Base-by-base conservation (phyloP, 2,329 filamentous ascomycete genomes). In the Phialophora tarda region DNA sequence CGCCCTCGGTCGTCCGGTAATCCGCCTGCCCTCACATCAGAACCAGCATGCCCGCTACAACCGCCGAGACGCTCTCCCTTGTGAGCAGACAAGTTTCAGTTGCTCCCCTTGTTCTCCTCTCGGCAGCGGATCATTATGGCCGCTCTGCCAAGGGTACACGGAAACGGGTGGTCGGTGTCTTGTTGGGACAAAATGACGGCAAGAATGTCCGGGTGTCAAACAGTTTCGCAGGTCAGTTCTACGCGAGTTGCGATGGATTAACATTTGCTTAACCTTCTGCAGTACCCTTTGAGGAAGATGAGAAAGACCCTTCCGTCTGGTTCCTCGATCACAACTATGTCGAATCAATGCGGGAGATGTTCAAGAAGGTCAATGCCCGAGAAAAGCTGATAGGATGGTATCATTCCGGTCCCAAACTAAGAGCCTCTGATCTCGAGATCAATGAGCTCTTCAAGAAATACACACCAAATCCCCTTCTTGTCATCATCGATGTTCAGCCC, bases 361-460 rank as follows among this genome's bases (percentile, higher is more conserved):
- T 99, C 87, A 99, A 99, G 85, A 98, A 98, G 83, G 93, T 99
- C 85, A 99, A 99, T 83, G 95, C 95, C 68, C 86, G 92, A 71
- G 95, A 99, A 84, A 98, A 98, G 88, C 86, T 99, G 79, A 96
- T 99, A 85, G 95, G 95, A 77, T 99, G 95, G 95, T 99, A 99
- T 81, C 95, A 99, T 82, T 96, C 95, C 23, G 95, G 95, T 50
- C 95, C 95, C 47, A 99, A 98, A 85, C 85, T 99, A 76, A 89
- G 95, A 77, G 94, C 93, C 63, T 97, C 95, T 54, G 95, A 99
- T 84, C 83, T 99, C 73, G 92, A 98, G 83, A 97, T 99, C 89
- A 99, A 99, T 82, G 95, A 99, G 82, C 88, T 99, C 66, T 98
- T 99, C 88, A 99, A 99, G 85, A 88, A 93, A 83, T 99, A 99